phyloP scores from a whole-genome alignment of 352 stramenopile genomes.

The Globisporangium acanthophoron region DNA sequence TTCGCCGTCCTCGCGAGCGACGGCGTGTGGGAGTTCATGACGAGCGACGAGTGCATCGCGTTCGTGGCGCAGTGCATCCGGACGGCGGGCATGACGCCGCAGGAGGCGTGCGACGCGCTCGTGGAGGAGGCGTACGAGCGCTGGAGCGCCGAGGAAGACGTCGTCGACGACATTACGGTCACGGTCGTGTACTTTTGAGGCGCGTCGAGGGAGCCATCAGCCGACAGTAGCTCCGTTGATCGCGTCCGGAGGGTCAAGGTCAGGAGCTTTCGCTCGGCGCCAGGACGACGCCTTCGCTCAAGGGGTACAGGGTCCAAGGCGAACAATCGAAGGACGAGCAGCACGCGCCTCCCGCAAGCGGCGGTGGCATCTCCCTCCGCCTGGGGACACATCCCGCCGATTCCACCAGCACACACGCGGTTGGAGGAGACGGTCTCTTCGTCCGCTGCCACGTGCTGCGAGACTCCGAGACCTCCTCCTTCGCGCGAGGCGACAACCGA shows the following conservation, averaged over 20 bases:
- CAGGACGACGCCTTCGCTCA: too few species aligned
- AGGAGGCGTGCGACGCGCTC: slow-evolving; percentile 59
- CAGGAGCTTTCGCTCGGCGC: too few species aligned
- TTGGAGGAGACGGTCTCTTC: too few species aligned
- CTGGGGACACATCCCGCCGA: too few species aligned
- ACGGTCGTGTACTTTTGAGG: slow-evolving; percentile 61
- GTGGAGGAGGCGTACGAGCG: slow-evolving; percentile 62
- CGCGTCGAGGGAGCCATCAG: background rate
- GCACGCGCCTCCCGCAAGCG: too few species aligned
- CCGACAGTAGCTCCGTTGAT: background rate
- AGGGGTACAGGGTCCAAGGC: too few species aligned
- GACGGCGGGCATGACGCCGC: slow-evolving; percentile 39
- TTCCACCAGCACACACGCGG: too few species aligned
- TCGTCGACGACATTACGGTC: slow-evolving; percentile 80
- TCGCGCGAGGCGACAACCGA: too few species aligned
- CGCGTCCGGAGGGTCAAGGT: background rate
- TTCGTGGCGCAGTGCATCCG: slow-evolving; percentile 53
- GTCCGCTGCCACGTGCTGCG: too few species aligned
- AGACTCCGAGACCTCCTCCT: too few species aligned
- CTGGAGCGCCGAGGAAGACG: slow-evolving; percentile 77
- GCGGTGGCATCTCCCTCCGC: too few species aligned
- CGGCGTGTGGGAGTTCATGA: slow-evolving; percentile 85
- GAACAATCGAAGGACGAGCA: too few species aligned
- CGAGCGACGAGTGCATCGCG: slow-evolving; percentile 58
- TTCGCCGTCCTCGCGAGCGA: slow-evolving; percentile 77